These are phyloP conservation scores for Rhodotorula sp. DNA, from an alignment of 1,284 basidiomycete species.

Conservation along the genomic window DNA sequence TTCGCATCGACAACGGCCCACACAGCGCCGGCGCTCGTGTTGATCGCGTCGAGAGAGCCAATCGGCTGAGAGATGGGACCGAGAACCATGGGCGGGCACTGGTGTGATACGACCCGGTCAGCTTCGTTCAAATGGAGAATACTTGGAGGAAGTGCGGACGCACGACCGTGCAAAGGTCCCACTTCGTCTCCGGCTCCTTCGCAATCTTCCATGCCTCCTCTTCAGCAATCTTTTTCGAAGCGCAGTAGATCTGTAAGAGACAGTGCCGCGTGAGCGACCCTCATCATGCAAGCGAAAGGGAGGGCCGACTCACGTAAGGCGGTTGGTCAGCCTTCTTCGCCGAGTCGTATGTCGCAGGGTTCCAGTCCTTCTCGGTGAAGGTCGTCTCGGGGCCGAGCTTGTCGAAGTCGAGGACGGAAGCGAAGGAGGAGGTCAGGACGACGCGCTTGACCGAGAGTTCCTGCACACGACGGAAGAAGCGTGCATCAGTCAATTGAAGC, in stretches of 20 bases:
- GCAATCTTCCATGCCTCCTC: slow-evolving; percentile 60
- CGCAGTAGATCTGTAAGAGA: slow-evolving; percentile 47
- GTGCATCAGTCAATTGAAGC: too few species aligned
- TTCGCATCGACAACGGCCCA: slow-evolving; percentile 51
- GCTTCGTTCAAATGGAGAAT: too few species aligned
- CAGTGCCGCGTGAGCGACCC: neutral
- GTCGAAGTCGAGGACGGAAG: slow-evolving; percentile 53
- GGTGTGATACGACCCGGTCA: neutral
- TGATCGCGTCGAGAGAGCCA: slow-evolving; percentile 53
- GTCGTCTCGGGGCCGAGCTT: slow-evolving; percentile 37
- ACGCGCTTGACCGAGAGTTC: slow-evolving; percentile 59
- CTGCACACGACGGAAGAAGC: neutral
- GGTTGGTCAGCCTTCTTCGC: slow-evolving; percentile 53
- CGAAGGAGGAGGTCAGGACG: slow-evolving; percentile 64
- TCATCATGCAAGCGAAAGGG: neutral
- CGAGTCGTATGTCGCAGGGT: slow-evolving; percentile 57
- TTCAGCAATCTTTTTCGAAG: slow-evolving; percentile 66
- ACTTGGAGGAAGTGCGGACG: neutral
- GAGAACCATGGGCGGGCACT: slow-evolving; percentile 11
- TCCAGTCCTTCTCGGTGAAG: slow-evolving; percentile 61
- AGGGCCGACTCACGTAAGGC: neutral
- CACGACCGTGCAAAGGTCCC: slow-evolving; percentile 6
- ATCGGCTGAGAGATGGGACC: slow-evolving; percentile 58
- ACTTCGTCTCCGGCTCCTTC: slow-evolving; percentile 55
- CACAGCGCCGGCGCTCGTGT: slow-evolving; percentile 55